Conservation (phyloP, 345 rosid genomes). For the Conringia planisiliqua region DNA sequence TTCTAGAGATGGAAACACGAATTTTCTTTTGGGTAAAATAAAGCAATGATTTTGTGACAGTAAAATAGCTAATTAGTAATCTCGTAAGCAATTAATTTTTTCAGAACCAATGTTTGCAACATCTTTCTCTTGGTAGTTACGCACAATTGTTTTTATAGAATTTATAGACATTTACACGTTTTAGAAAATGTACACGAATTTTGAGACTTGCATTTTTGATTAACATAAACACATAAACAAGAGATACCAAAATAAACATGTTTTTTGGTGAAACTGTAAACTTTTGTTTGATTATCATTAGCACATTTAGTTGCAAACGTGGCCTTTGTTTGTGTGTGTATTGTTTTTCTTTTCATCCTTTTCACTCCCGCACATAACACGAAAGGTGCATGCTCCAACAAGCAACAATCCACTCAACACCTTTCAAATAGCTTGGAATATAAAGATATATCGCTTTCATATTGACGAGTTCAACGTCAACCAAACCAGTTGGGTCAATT, state of each 20-base stretch:
- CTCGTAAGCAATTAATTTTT: neutral
- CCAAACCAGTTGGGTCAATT: neutral
- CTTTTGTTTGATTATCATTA: neutral
- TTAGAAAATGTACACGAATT: neutral
- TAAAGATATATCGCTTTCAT: slow-evolving; percentile 14
- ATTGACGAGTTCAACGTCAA: slow-evolving; percentile 29
- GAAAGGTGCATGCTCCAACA: slow-evolving; percentile 11
- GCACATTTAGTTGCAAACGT: neutral
- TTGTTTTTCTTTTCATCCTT: neutral
- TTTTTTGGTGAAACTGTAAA: neutral
- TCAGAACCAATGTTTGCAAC: neutral
- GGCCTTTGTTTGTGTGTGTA: neutral
- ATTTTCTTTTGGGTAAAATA: neutral
- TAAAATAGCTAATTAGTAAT: neutral
- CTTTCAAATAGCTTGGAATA: neutral
- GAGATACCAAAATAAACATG: neutral
- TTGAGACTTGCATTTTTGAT: neutral
- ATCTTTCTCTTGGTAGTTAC: neutral
- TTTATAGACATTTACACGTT: neutral
- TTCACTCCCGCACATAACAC: neutral
- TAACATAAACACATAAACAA: neutral
- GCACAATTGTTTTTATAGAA: neutral
- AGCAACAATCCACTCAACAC: slow-evolving; percentile 15
- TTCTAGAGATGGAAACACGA: neutral
- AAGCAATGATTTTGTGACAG: neutral